Percentiles rank a stretch among this genome's conserved stretches.
These are phyloP conservation scores for Euphorbia celastroides DNA, from an alignment of 441 rosid species.

Conservation along the genomic window DNA sequence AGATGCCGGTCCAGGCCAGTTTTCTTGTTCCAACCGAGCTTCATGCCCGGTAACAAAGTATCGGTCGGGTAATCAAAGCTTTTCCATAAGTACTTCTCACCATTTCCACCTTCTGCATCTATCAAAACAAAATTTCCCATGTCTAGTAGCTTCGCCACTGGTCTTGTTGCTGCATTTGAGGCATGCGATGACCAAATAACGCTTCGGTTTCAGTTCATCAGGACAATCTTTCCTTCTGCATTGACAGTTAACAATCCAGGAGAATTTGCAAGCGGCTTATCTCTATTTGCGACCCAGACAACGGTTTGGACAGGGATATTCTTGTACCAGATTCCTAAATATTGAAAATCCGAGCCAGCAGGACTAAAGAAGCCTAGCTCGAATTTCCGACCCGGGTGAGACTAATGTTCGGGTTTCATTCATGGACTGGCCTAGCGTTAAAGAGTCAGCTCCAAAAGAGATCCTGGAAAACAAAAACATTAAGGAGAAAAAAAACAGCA, in stretches of 20 bases:
- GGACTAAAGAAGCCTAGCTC: conserved; percentile 19
- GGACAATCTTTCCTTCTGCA: neutral
- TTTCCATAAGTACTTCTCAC: conserved; percentile 3
- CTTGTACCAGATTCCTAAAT: conserved; percentile 16
- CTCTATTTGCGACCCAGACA: conserved; percentile 22
- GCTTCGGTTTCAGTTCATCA: neutral
- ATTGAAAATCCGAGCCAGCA: neutral
- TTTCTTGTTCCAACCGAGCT: conserved; percentile 17
- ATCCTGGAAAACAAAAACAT: neutral
- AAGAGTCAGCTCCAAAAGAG: conserved; percentile 8
- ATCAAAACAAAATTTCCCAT: conserved; percentile 11
- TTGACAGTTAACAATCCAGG: neutral
- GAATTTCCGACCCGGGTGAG: conserved; percentile 8
- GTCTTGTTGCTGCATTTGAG: neutral
- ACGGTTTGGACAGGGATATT: conserved; percentile 2
- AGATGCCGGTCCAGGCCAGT: conserved; percentile 4
- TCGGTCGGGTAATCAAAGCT: conserved; percentile 14
- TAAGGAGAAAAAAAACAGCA: conserved; percentile 6
- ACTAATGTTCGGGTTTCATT: conserved; percentile 8
- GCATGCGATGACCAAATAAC: conserved; percentile 10
- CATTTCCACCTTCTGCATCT: conserved; percentile 1
- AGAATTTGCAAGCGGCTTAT: conserved; percentile 9
- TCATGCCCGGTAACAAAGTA: conserved; percentile 16
- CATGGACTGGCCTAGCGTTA: conserved; percentile 7
- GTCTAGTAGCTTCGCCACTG: conserved; percentile 12